Evolutionary conservation across 2,329 filamentous ascomycete genomes (phyloP).

Genomic region (Atkinsonella texensis): DNA sequence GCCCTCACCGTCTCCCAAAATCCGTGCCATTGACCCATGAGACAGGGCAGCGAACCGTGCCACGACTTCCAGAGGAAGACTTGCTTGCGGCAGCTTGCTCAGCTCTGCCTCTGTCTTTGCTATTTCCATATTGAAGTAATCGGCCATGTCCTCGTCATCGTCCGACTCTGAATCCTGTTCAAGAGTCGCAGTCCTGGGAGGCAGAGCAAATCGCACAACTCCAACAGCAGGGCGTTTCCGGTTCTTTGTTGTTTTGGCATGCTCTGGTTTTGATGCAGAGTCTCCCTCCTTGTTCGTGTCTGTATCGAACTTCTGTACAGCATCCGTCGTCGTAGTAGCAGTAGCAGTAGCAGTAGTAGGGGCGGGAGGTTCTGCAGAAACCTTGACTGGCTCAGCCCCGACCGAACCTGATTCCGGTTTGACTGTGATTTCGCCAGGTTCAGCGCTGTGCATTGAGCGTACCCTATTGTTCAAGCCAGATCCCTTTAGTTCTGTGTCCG

Average conservation of each 20-base stretch:
- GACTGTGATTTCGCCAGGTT: constrained; percentile 34
- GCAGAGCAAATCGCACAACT: constrained; percentile 27
- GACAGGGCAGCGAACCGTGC: constrained; percentile 35
- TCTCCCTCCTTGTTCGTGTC: neutral
- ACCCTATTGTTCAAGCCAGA: constrained; percentile 22
- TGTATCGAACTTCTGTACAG: neutral
- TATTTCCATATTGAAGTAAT: constrained; percentile 42
- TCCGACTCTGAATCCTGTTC: constrained; percentile 35
- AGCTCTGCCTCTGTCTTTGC: constrained; percentile 37
- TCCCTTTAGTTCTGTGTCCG: constrained; percentile 30
- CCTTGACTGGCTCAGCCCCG: neutral
- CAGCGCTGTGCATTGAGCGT: constrained; percentile 29
- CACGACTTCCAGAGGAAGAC: constrained; percentile 28
- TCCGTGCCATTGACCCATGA: constrained; percentile 34
- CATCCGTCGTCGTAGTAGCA: neutral
- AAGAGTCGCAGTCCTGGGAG: constrained; percentile 21
- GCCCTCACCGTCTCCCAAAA: constrained; percentile 33
- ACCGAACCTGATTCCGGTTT: constrained; percentile 21
- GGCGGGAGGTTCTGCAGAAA: neutral
- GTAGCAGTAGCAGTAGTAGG: neutral
- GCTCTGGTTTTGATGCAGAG: neutral
- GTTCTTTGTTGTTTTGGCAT: constrained; percentile 9
- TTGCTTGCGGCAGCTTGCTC: constrained; percentile 31
- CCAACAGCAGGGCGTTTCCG: constrained; percentile 19
- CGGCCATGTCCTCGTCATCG: constrained; percentile 47